Base-by-base conservation (phyloP, 768 basidiomycete species). In the Pulveroboletus ravenelii region DNA sequence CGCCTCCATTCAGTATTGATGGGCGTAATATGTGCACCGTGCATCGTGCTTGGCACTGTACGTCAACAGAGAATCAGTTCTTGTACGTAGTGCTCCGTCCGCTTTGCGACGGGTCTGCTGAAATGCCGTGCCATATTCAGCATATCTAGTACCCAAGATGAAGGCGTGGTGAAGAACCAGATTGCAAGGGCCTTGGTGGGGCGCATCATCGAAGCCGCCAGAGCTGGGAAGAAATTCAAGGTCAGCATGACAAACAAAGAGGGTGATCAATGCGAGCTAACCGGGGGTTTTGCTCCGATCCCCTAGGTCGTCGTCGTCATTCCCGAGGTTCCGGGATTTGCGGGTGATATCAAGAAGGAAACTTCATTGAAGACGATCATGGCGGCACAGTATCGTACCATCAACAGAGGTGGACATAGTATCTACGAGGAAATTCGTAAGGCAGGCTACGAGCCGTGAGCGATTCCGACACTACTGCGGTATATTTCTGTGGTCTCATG, bases 321-420 rank as follows among this genome's bases (percentile, higher is more conserved):
- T 45, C 95, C 94, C 0, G 93, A 95, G 64, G 77, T 96, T 2
- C 94, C 94, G 13, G 93, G 86, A 1, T 96, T 97, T 67, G 76
- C 91, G 1, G 87, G 94, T 3, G 82, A 92, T 64, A 76, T 96
- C 64, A 87, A 84, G 72, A 72, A 68, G 41, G 82, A 80, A 51
- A 63, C 68, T 0, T 70, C 84, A 1, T 58, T 92, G 48, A 84
- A 87, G 73, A 87, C 73, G 8, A 94, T 96, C 66, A 85, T 95
- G 85, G 91, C 83, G 10, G 93, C 84, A 1, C 87, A 89, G 62
- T 90, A 87, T 62, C 79, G 90, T 38, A 88, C 88, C 0, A 94
- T 97, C 58, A 94, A 93, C 63, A 81, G 93, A 18, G 93, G 93
- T 6, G 90, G 89, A 0, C 74, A 77, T 52, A 90, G 87, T 52